phyloP scores from a whole-genome alignment of 805 yeast species.

The Candida lessepsii region DNA sequence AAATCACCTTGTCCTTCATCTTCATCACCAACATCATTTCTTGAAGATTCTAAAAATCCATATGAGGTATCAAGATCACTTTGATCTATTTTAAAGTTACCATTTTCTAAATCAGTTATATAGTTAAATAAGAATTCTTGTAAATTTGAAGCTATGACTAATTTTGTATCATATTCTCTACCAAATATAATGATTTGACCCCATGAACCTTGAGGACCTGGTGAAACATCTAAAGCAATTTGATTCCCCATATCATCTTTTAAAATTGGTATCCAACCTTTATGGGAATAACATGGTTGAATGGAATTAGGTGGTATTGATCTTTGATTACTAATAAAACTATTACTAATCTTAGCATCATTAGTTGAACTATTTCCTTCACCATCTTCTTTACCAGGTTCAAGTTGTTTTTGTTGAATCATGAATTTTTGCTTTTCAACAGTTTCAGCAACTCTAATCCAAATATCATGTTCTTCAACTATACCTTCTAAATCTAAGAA shows the following conservation, averaged over 20 bases:
- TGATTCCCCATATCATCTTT: constrained; percentile 45
- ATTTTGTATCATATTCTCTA: constrained; percentile 44
- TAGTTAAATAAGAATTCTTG: constrained; percentile 40
- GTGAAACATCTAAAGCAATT: constrained; percentile 42
- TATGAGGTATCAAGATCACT: constrained; percentile 27
- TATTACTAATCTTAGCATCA: constrained; percentile 19
- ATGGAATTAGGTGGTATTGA: constrained; percentile 39
- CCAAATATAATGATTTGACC: constrained; percentile 47
- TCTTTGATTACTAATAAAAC: constrained; percentile 33
- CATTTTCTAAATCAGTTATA: constrained; percentile 40
- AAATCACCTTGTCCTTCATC: constrained; percentile 47
- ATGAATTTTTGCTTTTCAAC: constrained; percentile 38
- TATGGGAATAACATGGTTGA: constrained; percentile 35
- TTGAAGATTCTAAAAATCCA: constrained; percentile 37
- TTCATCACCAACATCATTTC: constrained; percentile 45
- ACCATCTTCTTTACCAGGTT: constrained; percentile 9
- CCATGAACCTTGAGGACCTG: constrained; percentile 38
- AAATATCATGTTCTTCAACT: constrained; percentile 40
- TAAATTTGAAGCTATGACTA: constrained; percentile 37
- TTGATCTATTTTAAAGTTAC: constrained; percentile 41
- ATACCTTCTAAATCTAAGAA: constrained; percentile 43
- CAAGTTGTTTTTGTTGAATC: constrained; percentile 24
- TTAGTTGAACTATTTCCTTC: constrained; percentile 18
- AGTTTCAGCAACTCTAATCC: constrained; percentile 42
- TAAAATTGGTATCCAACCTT: constrained; percentile 42